Evolutionary conservation across 2,329 filamentous ascomycete species (phyloP).

Genomic region (Fusarium nisikadoi): DNA sequence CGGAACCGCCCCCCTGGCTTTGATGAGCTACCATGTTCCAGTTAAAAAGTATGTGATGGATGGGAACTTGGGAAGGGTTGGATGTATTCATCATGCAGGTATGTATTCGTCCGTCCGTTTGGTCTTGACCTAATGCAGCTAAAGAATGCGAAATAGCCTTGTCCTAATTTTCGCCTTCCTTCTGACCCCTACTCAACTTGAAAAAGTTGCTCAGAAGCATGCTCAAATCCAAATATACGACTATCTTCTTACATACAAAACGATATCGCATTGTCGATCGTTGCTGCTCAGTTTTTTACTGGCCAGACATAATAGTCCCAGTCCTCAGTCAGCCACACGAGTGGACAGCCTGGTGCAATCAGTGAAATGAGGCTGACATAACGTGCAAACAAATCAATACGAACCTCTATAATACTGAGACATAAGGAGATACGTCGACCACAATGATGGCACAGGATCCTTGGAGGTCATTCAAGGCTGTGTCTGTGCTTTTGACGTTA

Average conservation of each 20-base stretch:
- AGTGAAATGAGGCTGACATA: slow-evolving; percentile 16
- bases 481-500: slow-evolving; percentile 31
- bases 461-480: slow-evolving; percentile 29
- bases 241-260: background rate
- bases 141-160: slow-evolving; percentile 37
- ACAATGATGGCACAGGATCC: slow-evolving; percentile 18
- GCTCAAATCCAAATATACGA: background rate
- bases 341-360: slow-evolving; percentile 1
- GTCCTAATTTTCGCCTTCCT: slow-evolving; percentile 10
- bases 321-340: slow-evolving; percentile 2
- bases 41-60: background rate
- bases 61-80: background rate
- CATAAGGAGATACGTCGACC: background rate
- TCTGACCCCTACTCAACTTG: slow-evolving; percentile 9
- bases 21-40: slow-evolving; percentile 16
- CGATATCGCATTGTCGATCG: slow-evolving; percentile 6
- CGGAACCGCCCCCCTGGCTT: slow-evolving; percentile 32
- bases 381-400: slow-evolving; percentile 3
- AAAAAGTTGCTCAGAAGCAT: background rate
- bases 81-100: background rate
- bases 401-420: slow-evolving; percentile 26
- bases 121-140: slow-evolving; percentile 36
- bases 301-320: background rate
- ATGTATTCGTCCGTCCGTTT: background rate
- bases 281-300: slow-evolving; percentile 13